A percentile compares a stretch with the other conserved stretches of the same genome.
phyloP scores from a whole-genome alignment of 2,329 filamentous ascomycete species.

The Myotisia sp. region DNA sequence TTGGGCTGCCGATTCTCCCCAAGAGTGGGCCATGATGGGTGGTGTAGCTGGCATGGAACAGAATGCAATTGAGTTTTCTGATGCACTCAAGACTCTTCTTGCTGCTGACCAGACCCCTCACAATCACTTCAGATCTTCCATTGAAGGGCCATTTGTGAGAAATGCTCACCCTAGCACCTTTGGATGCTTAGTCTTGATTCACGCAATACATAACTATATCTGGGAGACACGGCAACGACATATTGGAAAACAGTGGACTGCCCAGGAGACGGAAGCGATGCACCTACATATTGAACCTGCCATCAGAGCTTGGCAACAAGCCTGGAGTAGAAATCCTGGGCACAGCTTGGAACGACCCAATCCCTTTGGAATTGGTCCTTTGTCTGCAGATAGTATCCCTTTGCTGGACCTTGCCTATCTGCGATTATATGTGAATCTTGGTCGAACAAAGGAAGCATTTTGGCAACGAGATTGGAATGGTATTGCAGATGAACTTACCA shows the following conservation, averaged over 20 bases:
- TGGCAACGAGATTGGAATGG: constrained; percentile 90
- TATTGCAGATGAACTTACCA: constrained; percentile 74
- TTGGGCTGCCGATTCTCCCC: constrained; percentile 69
- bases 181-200: constrained; percentile 80
- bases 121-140: constrained; percentile 33
- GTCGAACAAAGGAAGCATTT: constrained; percentile 78
- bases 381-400: constrained; percentile 83
- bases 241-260: constrained; percentile 76
- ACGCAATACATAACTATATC: constrained; percentile 92
- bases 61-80: constrained; percentile 63
- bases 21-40: constrained; percentile 65
- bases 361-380: constrained; percentile 62
- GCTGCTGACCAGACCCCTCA: constrained; percentile 48
- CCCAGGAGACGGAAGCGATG: constrained; percentile 88
- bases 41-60: constrained; percentile 55
- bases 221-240: constrained; percentile 93
- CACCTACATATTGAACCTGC: constrained; percentile 89
- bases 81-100: constrained; percentile 65
- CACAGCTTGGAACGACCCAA: constrained; percentile 77
- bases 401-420: constrained; percentile 85
- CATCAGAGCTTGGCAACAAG: constrained; percentile 82
- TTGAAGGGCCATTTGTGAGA: constrained; percentile 41
- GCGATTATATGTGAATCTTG: constrained; percentile 83
- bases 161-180: constrained; percentile 76
- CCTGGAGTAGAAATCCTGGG: constrained; percentile 74